phyloP scores from a whole-genome alignment of 2,329 filamentous ascomycete genomes.

The Fusarium beomiforme region DNA sequence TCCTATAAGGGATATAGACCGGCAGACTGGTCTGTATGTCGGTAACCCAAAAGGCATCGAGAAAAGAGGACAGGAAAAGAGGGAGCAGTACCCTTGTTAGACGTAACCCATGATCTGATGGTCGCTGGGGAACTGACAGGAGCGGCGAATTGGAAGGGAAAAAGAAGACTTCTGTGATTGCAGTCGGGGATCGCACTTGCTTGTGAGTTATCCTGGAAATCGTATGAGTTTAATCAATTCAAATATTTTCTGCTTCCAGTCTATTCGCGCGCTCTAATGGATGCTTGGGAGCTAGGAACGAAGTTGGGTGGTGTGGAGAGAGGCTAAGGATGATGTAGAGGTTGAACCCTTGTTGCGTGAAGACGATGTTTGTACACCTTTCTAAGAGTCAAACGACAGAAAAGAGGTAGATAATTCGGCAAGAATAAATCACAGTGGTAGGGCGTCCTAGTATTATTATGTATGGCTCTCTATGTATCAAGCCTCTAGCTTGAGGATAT shows the following conservation, averaged over 20 bases:
- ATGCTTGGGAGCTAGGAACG: background rate
- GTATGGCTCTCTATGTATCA: background rate
- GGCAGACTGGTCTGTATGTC: background rate
- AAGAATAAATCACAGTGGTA: background rate
- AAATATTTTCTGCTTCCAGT: background rate
- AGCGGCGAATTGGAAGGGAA: background rate
- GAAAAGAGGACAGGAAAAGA: background rate
- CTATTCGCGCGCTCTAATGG: conserved; percentile 14
- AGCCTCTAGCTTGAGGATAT: background rate
- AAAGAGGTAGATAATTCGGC: background rate
- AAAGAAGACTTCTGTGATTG: background rate
- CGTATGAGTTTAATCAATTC: background rate
- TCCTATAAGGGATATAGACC: background rate
- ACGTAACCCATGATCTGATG: conserved; percentile 27
- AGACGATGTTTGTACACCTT: conserved; percentile 36
- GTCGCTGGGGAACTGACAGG: background rate
- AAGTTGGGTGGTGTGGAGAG: conserved; percentile 36
- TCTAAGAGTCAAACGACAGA: background rate
- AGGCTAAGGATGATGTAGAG: conserved; percentile 17
- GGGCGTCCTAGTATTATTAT: no score
- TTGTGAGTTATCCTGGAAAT: background rate
- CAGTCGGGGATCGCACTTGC: background rate
- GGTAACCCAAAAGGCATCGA: background rate
- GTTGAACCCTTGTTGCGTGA: conserved; percentile 32
- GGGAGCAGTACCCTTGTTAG: background rate